Base-by-base conservation (phyloP, 139 green algal species). In the Micractinium conductrix region DNA sequence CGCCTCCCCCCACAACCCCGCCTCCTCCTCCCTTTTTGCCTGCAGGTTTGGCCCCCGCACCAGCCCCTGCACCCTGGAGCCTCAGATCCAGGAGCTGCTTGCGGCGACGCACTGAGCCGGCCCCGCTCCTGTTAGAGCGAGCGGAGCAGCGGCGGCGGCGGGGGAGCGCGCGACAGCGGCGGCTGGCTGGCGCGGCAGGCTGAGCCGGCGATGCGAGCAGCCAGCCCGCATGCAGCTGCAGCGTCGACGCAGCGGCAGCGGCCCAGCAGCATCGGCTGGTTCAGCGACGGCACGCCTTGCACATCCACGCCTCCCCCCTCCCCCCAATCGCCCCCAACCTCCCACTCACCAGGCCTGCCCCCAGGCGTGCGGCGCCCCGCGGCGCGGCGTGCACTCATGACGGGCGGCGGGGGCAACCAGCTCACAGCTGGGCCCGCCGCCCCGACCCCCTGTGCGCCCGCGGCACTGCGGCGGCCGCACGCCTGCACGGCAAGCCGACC, bases 51-150 rank as follows among this genome's bases (percentile, higher is more conserved):
- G 80, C 28, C 80, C 81, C 14, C 28, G n/a, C n/a, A 87, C 83
- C 58, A 78, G 35, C 37, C 83, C 83, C 28, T 70, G 55, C n/a
- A 53, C 50, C 4, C 53, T 87, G 53, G 83, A 84, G 83, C 76
- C 74, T 1, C 70, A 87, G 68, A 83, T 87, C 14, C 17, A 87
- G 50, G 83, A 87, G 58, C n/a, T 81, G 74, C 67, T 60, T 87
- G 45, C 14, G 24, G n/a, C n/a, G n/a, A n/a, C n/a, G n/a, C n/a
- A n/a, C n/a, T n/a, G n/a, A n/a, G n/a, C n/a, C n/a, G n/a, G n/a
- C n/a, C n/a, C n/a, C n/a, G 73, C 73, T 37, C 45, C 38, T 48
- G 68, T 37, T 74, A 43, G 68, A 73, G 33, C 68, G n/a, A n/a
- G n/a, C n/a, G n/a, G n/a, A n/a, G n/a, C n/a, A n/a, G n/a, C n/a